Evolutionary conservation across 352 stramenopile genomes (phyloP).

Genomic region (Blastocystis hominis): DNA sequence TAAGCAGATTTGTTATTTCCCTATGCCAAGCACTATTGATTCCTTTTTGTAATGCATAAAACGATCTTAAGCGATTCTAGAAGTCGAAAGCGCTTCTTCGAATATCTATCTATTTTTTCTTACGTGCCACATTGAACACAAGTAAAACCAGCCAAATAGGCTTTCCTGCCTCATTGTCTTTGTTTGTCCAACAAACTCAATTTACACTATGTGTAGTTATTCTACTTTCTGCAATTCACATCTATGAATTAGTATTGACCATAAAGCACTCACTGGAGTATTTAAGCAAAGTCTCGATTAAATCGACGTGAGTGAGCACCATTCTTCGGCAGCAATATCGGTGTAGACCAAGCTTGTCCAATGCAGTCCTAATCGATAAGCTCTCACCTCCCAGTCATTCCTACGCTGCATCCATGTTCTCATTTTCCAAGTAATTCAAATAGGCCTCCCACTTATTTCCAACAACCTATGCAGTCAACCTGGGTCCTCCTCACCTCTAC

Average conservation of each 20-base stretch:
- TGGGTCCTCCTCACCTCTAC: neutral
- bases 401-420: conserved; percentile 36
- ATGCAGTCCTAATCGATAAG: neutral
- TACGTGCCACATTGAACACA: too few relatives aligned
- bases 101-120: too few relatives aligned
- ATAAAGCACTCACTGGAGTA: neutral
- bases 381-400: neutral
- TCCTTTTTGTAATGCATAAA: too few relatives aligned
- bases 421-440: conserved; percentile 7
- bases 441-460: conserved; percentile 24
- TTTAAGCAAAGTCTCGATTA: neutral
- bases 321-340: conserved; percentile 40
- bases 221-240: neutral
- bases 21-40: too few relatives aligned
- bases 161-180: too few relatives aligned
- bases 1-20: too few relatives aligned
- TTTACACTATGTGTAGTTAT: too few relatives aligned
- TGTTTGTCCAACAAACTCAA: too few relatives aligned
- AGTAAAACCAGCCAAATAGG: too few relatives aligned
- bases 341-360: conserved; percentile 36
- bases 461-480: neutral
- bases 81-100: too few relatives aligned
- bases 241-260: neutral
- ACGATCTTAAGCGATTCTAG: too few relatives aligned
- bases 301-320: conserved; percentile 17